Conservation (phyloP, 805 yeast genomes). For the Tetrapisispora arboricola region DNA sequence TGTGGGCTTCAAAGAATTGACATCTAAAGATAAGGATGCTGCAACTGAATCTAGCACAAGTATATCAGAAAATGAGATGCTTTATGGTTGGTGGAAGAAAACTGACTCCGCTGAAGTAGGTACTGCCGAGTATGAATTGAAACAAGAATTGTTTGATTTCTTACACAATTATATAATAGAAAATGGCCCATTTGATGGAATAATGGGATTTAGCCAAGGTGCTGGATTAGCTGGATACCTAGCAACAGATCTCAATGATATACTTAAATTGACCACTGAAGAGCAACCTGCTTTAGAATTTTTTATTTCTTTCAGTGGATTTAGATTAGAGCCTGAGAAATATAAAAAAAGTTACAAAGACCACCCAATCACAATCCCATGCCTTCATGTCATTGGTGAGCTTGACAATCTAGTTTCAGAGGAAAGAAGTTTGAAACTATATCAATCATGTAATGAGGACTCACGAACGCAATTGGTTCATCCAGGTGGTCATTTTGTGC, state of each 20-base stretch:
- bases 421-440: constrained; percentile 51
- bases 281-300: constrained; percentile 49
- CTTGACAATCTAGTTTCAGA: constrained; percentile 79
- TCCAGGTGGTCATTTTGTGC: constrained; percentile 95
- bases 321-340: constrained; percentile 24
- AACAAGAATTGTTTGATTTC: constrained; percentile 30
- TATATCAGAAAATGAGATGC: constrained; percentile 10
- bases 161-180: constrained; percentile 38
- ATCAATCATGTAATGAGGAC: constrained; percentile 36
- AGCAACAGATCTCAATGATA: constrained; percentile 42
- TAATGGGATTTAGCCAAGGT: constrained; percentile 90
- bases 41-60: constrained; percentile 30
- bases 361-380: constrained; percentile 21
- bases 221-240: constrained; percentile 68
- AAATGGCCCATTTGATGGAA: constrained; percentile 71
- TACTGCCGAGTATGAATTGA: constrained; percentile 16
- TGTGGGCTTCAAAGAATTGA: constrained; percentile 8
- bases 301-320: constrained; percentile 67
- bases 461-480: constrained; percentile 50
- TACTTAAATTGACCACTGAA: constrained; percentile 27
- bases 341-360: constrained; percentile 15
- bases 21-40: constrained; percentile 1
- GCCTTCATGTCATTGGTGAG: constrained; percentile 77
- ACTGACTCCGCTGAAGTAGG: constrained; percentile 26
- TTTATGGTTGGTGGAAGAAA: constrained; percentile 60